Percentiles rank a stretch among this genome's conserved stretches.
Conservation (phyloP, 352 stramenopile species). For the Pythium brachiatum region DNA sequence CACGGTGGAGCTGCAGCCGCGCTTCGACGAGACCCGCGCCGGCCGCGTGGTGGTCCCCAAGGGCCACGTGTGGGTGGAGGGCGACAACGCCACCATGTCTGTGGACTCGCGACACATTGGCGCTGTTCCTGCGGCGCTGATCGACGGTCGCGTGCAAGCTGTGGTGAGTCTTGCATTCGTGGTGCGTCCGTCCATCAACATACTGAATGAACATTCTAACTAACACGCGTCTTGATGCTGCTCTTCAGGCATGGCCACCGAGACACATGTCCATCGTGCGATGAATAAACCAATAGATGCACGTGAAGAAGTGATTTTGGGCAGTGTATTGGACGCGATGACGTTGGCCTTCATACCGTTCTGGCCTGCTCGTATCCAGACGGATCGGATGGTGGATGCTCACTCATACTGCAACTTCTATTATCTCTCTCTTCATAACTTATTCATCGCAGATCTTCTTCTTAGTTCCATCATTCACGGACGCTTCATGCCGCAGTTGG, state of each 20-base stretch:
- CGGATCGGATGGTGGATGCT: too few relatives aligned
- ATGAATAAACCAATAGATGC: slow-evolving; percentile 15
- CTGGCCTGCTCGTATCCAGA: too few relatives aligned
- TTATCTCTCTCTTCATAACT: too few relatives aligned
- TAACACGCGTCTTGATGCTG: neutral
- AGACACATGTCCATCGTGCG: slow-evolving; percentile 20
- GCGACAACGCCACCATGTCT: slow-evolving; percentile 94
- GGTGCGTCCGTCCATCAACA: neutral
- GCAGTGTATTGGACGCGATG: too few relatives aligned
- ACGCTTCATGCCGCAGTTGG: slow-evolving; percentile 65
- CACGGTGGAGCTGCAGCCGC: slow-evolving; percentile 71
- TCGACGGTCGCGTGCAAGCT: slow-evolving; percentile 64
- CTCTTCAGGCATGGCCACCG: slow-evolving; percentile 20
- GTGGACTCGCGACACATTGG: slow-evolving; percentile 95
- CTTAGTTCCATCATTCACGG: neutral
- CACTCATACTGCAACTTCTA: too few relatives aligned
- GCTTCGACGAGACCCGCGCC: slow-evolving; percentile 53
- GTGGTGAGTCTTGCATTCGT: slow-evolving; percentile 50
- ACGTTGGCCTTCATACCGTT: too few relatives aligned
- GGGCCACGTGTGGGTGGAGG: slow-evolving; percentile 96
- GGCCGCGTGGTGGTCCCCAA: slow-evolving; percentile 82
- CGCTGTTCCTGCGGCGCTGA: slow-evolving; percentile 84
- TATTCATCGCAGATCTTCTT: too few relatives aligned
- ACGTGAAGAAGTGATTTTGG: too few relatives aligned
- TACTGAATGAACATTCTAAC: neutral